These are phyloP conservation scores for Brassica carinata DNA, from an alignment of 345 rosid species.

Conservation along the genomic window DNA sequence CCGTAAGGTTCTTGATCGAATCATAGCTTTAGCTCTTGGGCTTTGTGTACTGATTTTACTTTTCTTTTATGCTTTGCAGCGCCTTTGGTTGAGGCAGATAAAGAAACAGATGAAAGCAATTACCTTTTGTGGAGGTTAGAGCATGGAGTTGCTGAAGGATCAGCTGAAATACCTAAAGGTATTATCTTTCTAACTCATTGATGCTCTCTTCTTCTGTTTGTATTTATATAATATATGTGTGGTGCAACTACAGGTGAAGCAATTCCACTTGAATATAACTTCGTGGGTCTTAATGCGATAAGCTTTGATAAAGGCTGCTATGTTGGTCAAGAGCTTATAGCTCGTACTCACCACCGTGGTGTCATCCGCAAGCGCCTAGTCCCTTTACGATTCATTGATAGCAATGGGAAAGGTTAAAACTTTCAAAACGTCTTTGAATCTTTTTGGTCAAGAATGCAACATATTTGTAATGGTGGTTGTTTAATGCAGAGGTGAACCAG, in stretches of 20 bases:
- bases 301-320: constrained; percentile 97
- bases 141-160: constrained; percentile 91
- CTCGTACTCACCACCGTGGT: constrained; percentile 91
- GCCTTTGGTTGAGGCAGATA: constrained; percentile 76
- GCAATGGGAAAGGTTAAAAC: constrained; percentile 55
- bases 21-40: constrained; percentile 1
- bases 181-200: neutral
- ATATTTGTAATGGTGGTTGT: neutral
- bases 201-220: neutral
- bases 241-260: constrained; percentile 65
- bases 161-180: constrained; percentile 89
- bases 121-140: constrained; percentile 74
- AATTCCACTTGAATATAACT: constrained; percentile 88
- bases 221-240: neutral
- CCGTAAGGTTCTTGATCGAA: constrained; percentile 49
- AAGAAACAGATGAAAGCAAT: constrained; percentile 75
- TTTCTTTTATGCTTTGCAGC: constrained; percentile 49
- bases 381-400: constrained; percentile 64
- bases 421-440: neutral
- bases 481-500: constrained; percentile 54
- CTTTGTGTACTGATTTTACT: neutral
- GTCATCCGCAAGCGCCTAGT: constrained; percentile 81
- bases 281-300: constrained; percentile 83
- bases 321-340: constrained; percentile 93
- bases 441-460: neutral